These are phyloP conservation scores for Pelargonium fulgidum DNA, from an alignment of 441 rosid species.

Conservation along the genomic window DNA sequence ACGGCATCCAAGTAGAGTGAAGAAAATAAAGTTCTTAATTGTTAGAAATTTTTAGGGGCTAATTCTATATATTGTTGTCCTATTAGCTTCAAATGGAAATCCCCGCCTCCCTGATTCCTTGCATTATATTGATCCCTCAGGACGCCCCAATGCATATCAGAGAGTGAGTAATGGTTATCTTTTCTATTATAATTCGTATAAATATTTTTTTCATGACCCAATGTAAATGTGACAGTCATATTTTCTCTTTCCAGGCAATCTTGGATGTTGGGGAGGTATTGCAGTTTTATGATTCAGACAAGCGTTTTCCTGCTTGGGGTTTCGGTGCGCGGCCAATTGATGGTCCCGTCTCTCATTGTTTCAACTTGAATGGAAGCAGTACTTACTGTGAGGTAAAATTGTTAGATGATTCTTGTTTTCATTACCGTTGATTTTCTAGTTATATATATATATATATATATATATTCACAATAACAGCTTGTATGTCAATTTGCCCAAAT, in stretches of 20 bases:
- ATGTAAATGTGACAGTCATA: constrained; percentile 7
- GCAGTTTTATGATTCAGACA: constrained; percentile 79
- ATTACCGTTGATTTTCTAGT: not conserved
- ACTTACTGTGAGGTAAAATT: constrained; percentile 55
- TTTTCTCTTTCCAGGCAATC: constrained; percentile 51
- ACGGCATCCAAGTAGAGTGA: not conserved
- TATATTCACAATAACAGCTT: constrained; percentile 12
- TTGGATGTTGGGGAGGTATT: constrained; percentile 84
- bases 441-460: too few species aligned
- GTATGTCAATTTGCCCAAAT: not conserved
- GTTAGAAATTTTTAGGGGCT: not conserved
- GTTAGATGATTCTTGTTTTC: constrained; percentile 2
- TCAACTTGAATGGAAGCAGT: constrained; percentile 85
- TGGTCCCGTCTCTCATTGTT: constrained; percentile 88
- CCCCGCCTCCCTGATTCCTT: constrained; percentile 94
- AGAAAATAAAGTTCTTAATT: not conserved
- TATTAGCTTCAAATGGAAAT: constrained; percentile 90
- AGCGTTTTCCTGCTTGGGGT: constrained; percentile 92
- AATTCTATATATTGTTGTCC: constrained; percentile 14
- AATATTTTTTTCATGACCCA: not conserved
- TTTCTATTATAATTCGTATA: not conserved
- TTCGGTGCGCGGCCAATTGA: constrained; percentile 92
- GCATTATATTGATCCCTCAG: constrained; percentile 84
- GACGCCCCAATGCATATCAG: constrained; percentile 76
- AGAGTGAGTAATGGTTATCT: constrained; percentile 40